A percentile compares a stretch with the other conserved stretches of the same genome.
phyloP scores from a whole-genome alignment of 1,284 basidiomycete genomes.

The Heimioporus punctisporus region DNA sequence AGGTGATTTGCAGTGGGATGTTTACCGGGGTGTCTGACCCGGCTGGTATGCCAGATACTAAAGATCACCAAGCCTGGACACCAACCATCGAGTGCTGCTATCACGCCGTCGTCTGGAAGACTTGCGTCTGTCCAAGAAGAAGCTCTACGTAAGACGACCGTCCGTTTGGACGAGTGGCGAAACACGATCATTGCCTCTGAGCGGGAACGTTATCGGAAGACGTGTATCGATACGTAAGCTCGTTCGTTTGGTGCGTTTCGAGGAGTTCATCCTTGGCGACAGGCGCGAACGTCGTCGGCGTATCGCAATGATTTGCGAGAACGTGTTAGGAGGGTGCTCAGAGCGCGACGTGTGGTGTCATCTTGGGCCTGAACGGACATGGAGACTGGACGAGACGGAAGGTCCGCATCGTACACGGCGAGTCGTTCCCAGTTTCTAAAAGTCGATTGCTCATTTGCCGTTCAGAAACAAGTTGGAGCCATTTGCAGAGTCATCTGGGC shows the following conservation, averaged over 20 bases:
- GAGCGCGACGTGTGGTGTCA: conserved; percentile 85
- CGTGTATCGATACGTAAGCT: conserved; percentile 64
- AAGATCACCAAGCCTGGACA: conserved; percentile 16
- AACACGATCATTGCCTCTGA: conserved; percentile 67
- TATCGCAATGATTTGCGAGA: conserved; percentile 60
- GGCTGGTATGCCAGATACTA: conserved; percentile 18
- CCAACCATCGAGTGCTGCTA: background rate
- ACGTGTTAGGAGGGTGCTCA: conserved; percentile 56
- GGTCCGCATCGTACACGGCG: conserved; percentile 85
- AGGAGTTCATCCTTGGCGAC: conserved; percentile 11
- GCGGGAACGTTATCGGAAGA: conserved; percentile 69
- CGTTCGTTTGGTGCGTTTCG: background rate
- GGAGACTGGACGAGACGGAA: conserved; percentile 88
- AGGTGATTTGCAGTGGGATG: conserved; percentile 43
- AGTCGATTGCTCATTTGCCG: background rate
- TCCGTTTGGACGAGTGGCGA: conserved; percentile 70
- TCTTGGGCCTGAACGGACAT: conserved; percentile 48
- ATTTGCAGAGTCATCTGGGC: conserved; percentile 40
- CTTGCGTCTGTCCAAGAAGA: conserved; percentile 43
- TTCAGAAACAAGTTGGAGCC: conserved; percentile 75
- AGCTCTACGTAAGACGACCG: conserved; percentile 59
- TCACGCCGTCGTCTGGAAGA: conserved; percentile 8
- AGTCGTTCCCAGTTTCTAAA: background rate
- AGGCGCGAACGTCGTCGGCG: conserved; percentile 76
- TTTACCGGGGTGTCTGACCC: conserved; percentile 5